These are phyloP conservation scores for Cryptosporidium canis DNA, from an alignment of 169 alveolate species.

Conservation along the genomic window DNA sequence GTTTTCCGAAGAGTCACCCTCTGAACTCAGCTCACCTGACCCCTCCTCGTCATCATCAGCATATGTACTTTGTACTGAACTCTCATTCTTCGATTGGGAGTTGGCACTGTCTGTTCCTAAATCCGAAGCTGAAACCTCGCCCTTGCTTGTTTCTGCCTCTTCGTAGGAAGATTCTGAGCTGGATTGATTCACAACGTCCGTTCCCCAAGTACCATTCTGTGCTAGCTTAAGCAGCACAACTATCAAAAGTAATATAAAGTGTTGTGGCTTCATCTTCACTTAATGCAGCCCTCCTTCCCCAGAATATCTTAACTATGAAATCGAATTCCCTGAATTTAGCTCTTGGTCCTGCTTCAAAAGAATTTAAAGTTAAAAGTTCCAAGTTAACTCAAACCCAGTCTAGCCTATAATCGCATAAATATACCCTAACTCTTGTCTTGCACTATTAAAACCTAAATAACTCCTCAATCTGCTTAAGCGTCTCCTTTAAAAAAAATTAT, in stretches of 20 bases:
- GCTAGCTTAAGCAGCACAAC: background rate
- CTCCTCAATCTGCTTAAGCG: background rate
- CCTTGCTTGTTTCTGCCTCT: background rate
- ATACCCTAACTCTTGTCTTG: background rate
- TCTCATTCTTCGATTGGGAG: background rate
- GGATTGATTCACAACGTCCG: conserved; percentile 14
- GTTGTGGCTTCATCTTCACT: background rate
- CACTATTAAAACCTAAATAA: background rate
- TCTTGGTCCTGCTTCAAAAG: background rate
- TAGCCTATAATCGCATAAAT: background rate
- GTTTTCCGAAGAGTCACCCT: conserved; percentile 24
- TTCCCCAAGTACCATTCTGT: background rate
- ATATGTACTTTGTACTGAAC: conserved; percentile 50
- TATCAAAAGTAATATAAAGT: background rate
- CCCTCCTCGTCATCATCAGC: conserved; percentile 55
- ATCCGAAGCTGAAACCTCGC: background rate
- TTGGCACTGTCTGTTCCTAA: background rate
- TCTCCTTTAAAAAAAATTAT: background rate
- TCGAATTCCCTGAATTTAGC: background rate
- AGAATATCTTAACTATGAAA: background rate
- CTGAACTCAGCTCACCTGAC: conserved; percentile 50
- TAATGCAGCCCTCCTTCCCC: background rate
- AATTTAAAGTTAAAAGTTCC: background rate
- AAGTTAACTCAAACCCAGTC: background rate
- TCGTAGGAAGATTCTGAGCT: conserved; percentile 2